Evolutionary conservation across 2,329 filamentous ascomycete genomes (phyloP).

Genomic region (Coniochaeta prunicola): DNA sequence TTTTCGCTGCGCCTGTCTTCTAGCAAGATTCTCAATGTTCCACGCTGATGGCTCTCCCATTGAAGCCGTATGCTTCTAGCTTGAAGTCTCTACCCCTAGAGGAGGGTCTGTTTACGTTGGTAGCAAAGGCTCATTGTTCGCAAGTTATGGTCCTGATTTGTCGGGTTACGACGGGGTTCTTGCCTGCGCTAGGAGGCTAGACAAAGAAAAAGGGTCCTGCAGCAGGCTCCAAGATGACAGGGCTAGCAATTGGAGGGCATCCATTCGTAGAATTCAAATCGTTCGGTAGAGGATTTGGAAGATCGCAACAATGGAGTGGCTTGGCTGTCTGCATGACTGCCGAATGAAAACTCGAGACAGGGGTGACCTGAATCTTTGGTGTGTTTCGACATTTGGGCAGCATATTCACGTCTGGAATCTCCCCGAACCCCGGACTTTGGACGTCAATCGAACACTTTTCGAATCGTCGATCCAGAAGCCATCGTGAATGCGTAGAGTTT

Average conservation of each 20-base stretch:
- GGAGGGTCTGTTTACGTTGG: too few species aligned
- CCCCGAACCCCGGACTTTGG: neutral
- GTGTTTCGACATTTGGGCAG: too few species aligned
- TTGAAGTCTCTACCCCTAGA: too few species aligned
- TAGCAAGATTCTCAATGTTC: too few species aligned
- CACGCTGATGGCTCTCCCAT: too few species aligned
- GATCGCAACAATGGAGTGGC: neutral
- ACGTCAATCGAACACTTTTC: neutral
- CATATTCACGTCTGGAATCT: neutral
- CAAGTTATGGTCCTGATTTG: neutral
- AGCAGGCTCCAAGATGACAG: neutral
- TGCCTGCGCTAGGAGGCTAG: too few species aligned
- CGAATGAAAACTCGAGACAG: neutral
- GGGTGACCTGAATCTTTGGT: too few species aligned
- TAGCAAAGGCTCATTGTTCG: too few species aligned
- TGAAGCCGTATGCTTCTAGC: too few species aligned
- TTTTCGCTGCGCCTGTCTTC: too few species aligned
- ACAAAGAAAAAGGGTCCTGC: neutral
- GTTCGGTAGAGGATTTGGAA: neutral
- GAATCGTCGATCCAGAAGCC: neutral
- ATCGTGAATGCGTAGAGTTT: neutral
- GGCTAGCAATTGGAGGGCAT: too few species aligned
- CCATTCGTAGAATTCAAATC: neutral
- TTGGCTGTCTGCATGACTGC: neutral
- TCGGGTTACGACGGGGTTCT: neutral